Conservation (phyloP, 2,329 filamentous ascomycete species). For the Metarhizium humberi region DNA sequence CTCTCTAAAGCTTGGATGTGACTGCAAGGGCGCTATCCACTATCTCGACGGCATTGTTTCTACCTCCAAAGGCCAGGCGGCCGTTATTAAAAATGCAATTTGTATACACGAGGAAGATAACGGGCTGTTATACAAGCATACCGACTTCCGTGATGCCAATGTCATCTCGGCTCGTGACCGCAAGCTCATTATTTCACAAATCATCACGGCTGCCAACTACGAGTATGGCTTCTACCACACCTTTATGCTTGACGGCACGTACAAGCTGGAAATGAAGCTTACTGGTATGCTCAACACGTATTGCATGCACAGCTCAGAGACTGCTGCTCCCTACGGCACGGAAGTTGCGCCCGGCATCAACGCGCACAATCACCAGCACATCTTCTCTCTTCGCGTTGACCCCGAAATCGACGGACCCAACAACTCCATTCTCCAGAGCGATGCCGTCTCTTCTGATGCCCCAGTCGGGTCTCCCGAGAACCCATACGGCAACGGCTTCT, state of each 20-base stretch:
- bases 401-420: conserved; percentile 52
- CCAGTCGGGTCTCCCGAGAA: conserved; percentile 60
- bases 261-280: conserved; percentile 47
- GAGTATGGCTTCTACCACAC: conserved; percentile 40
- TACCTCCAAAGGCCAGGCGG: conserved; percentile 41
- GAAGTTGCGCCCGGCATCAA: conserved; percentile 54
- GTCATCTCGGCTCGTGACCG: conserved; percentile 49
- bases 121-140: conserved; percentile 56
- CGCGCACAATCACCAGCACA: conserved; percentile 62
- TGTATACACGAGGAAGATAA: conserved; percentile 31
- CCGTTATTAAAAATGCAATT: conserved; percentile 50
- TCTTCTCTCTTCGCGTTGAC: conserved; percentile 59
- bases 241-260: conserved; percentile 52
- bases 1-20: conserved; percentile 51
- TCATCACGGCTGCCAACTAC: conserved; percentile 59
- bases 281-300: conserved; percentile 36
- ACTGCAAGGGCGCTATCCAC: conserved; percentile 53
- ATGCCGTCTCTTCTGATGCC: conserved; percentile 51
- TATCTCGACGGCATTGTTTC: conserved; percentile 29
- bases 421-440: conserved; percentile 61
- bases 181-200: conserved; percentile 53
- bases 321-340: conserved; percentile 42
- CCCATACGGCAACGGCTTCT: conserved; percentile 68
- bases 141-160: conserved; percentile 50
- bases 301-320: conserved; percentile 29